Base-by-base conservation (phyloP, 2,329 filamentous ascomycete species). In the Fusarium sp. region DNA sequence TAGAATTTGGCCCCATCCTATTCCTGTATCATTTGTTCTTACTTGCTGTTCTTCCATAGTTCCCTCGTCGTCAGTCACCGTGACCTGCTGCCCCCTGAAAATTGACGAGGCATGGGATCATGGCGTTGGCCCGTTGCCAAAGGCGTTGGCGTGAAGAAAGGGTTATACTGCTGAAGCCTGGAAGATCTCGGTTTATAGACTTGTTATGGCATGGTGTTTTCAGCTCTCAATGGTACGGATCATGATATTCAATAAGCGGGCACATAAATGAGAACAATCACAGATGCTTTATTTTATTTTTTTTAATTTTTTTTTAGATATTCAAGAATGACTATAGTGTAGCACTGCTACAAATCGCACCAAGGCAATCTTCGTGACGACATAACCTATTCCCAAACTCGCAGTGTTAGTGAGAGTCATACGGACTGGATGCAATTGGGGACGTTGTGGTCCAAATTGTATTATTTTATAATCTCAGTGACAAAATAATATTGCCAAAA, bases 131-230 rank as follows among this genome's bases (percentile, higher is more conserved):
- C 68, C 50, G 47, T 61, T 68, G 46, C 56, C 54, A 54, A 47
- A 74, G 68, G 74, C 64, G 65, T 76, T 71, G 62, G 68, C 61
- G 70, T 47, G 74, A 62, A 72, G 53, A 60, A 68, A 60, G 67
- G 55, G 61, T 47, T 69, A 70, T 66, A 54, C 52, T 65, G 61
- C 50, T 66, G 60, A 45, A 71, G 65, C 61, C 46, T 64, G 62
- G 68, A 59, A 61, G 54, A 60, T 57, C 38, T 65, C 60, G 65
- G 58, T 63, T 65, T 57, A 76, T 76, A 76, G 74, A 76, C 65
- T 69, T 74, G 72, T 72, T 63, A 74, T 60, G 71, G 58, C 53
- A 73, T 75, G 70, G 70, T 74, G 56, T 59, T 71, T 63, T 62
- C 49, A 61, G 54, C 55, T 57, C 63, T 68, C 55, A 54, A 53